Evolutionary conservation across 2,329 filamentous ascomycete genomes (phyloP), one percentile per base, ranked within the genome.

Genomic region (Calonectria hawksworthii): DNA sequence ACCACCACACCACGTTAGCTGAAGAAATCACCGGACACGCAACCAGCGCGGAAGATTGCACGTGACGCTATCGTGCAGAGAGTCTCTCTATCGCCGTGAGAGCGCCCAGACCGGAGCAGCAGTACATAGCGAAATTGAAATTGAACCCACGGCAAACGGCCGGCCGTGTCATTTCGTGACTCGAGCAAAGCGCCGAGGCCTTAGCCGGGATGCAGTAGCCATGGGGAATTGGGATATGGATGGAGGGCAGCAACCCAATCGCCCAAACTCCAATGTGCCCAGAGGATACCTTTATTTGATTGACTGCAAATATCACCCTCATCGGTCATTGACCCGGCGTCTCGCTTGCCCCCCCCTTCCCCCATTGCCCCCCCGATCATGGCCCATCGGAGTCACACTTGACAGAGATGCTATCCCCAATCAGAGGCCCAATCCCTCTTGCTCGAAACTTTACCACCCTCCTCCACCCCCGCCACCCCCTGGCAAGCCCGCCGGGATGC

Each of bases 401-500:
- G 47, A 56, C 36, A 32, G 21, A 26, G 32, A 44, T 52, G 50
- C 16, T 28, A 72, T 52, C 67, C 59, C 59, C 59, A 67, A 61
- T 59, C 63, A 72, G 52, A 56, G 28, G 21, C 41, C 59, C 51
- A 56, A 74, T 74, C 66, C 72, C 51, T 65, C 59, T 21, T 52
- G 38, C 36, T 38, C 67, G 66, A 66, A 66, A 74, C 72, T 63
- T 38, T 68, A 50, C 61, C 41, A 65, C 63, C 64, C 23, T 38
- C 64, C n/a, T 36, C 61, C 63, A 67, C 64, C 59, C 70, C 70
- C 66, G 47, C 68, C 56, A 52, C 47, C 64, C 70, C 69, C 64
- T 70, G 47, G 51, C 70, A 67, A 50, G 16, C 68, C 70, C 41
- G 63, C 72, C 72, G 73, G 77, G 77, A 66, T 72, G 70, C 69